Percentiles rank a stretch among this genome's conserved stretches.
Evolutionary conservation across 208 protist genomes (phyloP).

Genomic region (Angomonas deanei): DNA sequence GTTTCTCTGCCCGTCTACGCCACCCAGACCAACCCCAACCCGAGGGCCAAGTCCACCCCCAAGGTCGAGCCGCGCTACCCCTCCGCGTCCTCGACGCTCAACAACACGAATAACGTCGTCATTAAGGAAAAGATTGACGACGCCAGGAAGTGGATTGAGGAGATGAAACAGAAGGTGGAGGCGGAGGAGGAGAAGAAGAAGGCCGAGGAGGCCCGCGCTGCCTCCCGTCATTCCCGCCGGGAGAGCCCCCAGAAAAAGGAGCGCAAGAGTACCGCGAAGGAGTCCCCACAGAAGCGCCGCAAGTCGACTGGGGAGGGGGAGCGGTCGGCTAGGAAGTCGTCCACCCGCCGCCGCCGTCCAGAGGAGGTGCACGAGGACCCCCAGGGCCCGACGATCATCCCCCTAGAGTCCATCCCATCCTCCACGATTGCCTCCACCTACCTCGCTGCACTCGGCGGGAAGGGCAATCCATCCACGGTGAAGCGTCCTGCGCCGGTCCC

Average conservation of each 20-base stretch:
- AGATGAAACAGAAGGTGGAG: slow-evolving; percentile 28
- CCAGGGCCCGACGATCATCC: background rate
- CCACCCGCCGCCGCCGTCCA: background rate
- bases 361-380: background rate
- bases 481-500: background rate
- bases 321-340: too few relatives aligned
- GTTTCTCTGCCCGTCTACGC: background rate
- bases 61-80: background rate
- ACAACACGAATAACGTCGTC: background rate
- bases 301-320: too few relatives aligned
- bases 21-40: background rate
- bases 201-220: slow-evolving; percentile 7
- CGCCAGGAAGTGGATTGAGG: slow-evolving; percentile 40
- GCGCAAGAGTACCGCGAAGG: background rate
- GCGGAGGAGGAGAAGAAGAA: background rate
- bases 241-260: slow-evolving; percentile 6
- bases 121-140: slow-evolving; percentile 26
- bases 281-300: too few relatives aligned
- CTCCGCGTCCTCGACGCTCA: too few relatives aligned
- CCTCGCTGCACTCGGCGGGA: background rate
- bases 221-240: too few relatives aligned
- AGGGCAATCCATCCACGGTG: background rate
- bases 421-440: background rate
- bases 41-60: background rate
- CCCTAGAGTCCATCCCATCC: background rate